These are phyloP conservation scores for Boletus insuetus DNA, from an alignment of 768 basidiomycete genomes.

Conservation along the genomic window DNA sequence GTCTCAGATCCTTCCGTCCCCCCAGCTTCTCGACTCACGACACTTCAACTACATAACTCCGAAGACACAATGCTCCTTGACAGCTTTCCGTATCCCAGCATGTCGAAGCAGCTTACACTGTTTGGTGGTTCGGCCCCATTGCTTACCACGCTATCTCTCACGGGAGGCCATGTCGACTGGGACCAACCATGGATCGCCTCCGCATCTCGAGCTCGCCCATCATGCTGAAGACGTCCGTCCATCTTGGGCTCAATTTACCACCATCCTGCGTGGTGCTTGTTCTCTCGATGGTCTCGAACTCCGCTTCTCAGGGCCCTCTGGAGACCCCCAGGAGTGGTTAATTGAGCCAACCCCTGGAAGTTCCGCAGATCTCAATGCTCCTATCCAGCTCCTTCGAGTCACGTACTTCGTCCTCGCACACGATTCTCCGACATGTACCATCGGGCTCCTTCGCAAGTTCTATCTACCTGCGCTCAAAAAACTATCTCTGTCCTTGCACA, in stretches of 20 bases:
- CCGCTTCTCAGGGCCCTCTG: constrained; percentile 55
- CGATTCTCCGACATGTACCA: constrained; percentile 44
- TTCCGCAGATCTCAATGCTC: constrained; percentile 26
- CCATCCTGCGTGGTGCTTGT: constrained; percentile 53
- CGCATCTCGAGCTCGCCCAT: constrained; percentile 54
- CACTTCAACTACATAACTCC: constrained; percentile 48
- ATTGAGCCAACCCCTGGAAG: constrained; percentile 15
- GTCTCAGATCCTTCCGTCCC: constrained; percentile 32
- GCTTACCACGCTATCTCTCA: constrained; percentile 48
- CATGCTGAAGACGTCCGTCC: constrained; percentile 66
- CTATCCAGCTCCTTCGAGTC: constrained; percentile 31
- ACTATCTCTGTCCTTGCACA: constrained; percentile 51
- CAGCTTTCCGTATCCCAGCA: constrained; percentile 8
- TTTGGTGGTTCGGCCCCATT: constrained; percentile 55
- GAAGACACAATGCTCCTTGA: constrained; percentile 37
- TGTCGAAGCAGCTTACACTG: constrained; percentile 41
- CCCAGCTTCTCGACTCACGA: constrained; percentile 39
- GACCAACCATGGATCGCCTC: constrained; percentile 31
- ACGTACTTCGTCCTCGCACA: constrained; percentile 46
- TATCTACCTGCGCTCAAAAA: constrained; percentile 34
- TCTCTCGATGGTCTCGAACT: constrained; percentile 53
- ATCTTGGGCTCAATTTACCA: constrained; percentile 48
- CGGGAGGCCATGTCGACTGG: constrained; percentile 76
- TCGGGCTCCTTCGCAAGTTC: constrained; percentile 25
- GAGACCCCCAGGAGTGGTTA: constrained; percentile 37